A percentile compares a stretch with the other conserved stretches of the same genome.
Conservation (phyloP, 805 yeast species). For the Scheffersomyces coipomensis region DNA sequence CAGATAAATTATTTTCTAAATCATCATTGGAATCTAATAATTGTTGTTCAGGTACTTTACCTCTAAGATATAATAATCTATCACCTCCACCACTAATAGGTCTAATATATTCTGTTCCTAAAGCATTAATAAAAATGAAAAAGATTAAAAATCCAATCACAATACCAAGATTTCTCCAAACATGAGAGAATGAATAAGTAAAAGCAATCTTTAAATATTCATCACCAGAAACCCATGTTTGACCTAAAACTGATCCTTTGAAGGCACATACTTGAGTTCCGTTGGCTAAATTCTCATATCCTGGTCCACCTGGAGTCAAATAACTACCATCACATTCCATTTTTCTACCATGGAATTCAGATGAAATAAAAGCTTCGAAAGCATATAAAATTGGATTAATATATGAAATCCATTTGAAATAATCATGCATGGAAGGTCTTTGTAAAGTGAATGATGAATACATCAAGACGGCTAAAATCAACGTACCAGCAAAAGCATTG, state of each 20-base stretch:
- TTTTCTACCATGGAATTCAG: slow-evolving; percentile 29
- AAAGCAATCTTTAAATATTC: slow-evolving; percentile 29
- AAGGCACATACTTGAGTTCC: slow-evolving; percentile 17
- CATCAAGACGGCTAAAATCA: slow-evolving; percentile 30
- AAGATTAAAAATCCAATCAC: slow-evolving; percentile 29
- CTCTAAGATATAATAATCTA: slow-evolving; percentile 25
- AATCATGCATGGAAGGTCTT: slow-evolving; percentile 32
- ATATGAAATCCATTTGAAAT: slow-evolving; percentile 40
- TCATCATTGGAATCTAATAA: too few relatives aligned
- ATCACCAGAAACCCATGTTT: slow-evolving; percentile 28
- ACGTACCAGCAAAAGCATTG: slow-evolving; percentile 53
- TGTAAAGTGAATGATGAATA: slow-evolving; percentile 31
- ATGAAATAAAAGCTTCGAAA: slow-evolving; percentile 25
- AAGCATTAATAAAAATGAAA: slow-evolving; percentile 18
- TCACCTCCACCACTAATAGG: slow-evolving; percentile 34
- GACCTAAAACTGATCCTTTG: slow-evolving; percentile 17
- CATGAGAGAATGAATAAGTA: slow-evolving; percentile 36
- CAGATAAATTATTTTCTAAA: not conserved
- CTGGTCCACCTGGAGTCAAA: slow-evolving; percentile 24
- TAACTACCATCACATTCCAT: slow-evolving; percentile 22
- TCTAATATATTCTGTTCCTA: slow-evolving; percentile 24
- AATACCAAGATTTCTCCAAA: slow-evolving; percentile 49
- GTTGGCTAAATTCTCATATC: slow-evolving; percentile 14
- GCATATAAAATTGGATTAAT: slow-evolving; percentile 28
- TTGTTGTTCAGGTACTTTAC: slow-evolving; percentile 18